A percentile compares a stretch with the other conserved stretches of the same genome.
Evolutionary conservation across 495 filamentous ascomycete species (phyloP).

Genomic region (Amniculicola lignicola): DNA sequence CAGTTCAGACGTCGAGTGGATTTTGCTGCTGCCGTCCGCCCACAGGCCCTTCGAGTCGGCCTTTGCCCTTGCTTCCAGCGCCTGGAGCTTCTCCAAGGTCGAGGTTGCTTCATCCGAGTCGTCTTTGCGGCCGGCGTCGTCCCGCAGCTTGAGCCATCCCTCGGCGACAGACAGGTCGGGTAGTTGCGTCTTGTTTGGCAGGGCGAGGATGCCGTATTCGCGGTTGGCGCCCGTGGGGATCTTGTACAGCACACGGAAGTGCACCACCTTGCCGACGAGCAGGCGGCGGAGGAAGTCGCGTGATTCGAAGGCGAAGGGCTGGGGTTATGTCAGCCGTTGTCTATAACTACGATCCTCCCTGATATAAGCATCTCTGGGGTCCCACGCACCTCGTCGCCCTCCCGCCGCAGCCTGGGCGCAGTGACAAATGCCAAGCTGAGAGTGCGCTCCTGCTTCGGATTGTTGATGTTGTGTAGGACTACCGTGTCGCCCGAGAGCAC

Average conservation of each 20-base stretch:
- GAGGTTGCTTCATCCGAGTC: constrained; percentile 69
- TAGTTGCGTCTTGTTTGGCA: constrained; percentile 59
- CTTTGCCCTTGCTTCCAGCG: constrained; percentile 77
- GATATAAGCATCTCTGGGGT: too few relatives aligned
- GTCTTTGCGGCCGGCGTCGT: constrained; percentile 85
- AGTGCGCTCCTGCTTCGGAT: constrained; percentile 70
- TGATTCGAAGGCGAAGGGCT: constrained; percentile 85
- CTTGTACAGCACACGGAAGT: constrained; percentile 77
- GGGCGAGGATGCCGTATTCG: constrained; percentile 77
- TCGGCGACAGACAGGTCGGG: constrained; percentile 78
- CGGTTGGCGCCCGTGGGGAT: constrained; percentile 75
- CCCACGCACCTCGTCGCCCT: constrained; percentile 74
- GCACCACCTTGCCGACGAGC: constrained; percentile 79
- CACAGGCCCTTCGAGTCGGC: constrained; percentile 75
- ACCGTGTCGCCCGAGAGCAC: constrained; percentile 91
- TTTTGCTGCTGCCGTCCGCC: constrained; percentile 53
- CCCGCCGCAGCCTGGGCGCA: constrained; percentile 78
- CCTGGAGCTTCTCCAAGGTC: constrained; percentile 70
- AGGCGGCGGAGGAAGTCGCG: constrained; percentile 84
- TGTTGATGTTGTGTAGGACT: constrained; percentile 71
- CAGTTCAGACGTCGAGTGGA: constrained; percentile 77
- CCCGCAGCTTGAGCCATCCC: constrained; percentile 86
- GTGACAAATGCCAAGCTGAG: constrained; percentile 89
- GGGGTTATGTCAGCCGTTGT: constrained; percentile 15
- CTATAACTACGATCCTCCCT: too few relatives aligned